Conservation (phyloP, 345 rosid genomes). For the Populus pruinosa region DNA sequence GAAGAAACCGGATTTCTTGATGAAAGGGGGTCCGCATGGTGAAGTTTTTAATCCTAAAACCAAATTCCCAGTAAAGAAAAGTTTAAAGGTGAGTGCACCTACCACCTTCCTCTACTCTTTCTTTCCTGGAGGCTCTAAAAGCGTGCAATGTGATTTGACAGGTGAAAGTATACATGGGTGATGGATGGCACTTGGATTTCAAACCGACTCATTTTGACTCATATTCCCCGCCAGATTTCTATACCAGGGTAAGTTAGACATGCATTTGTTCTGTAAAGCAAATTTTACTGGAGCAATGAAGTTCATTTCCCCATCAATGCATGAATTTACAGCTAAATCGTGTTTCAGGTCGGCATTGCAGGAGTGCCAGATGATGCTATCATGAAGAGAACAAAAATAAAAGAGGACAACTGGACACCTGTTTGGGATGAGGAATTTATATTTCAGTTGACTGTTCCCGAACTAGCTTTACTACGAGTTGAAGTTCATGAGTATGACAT, state of each 20-base stretch:
- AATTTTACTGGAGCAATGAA: neutral
- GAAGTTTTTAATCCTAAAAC: slow-evolving; percentile 23
- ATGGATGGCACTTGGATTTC: slow-evolving; percentile 31
- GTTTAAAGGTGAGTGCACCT: slow-evolving; percentile 16
- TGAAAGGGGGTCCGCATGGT: slow-evolving; percentile 4
- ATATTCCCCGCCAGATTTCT: slow-evolving; percentile 31
- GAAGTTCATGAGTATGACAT: slow-evolving; percentile 28
- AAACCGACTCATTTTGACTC: slow-evolving; percentile 20
- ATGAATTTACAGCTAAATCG: neutral
- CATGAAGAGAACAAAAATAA: slow-evolving; percentile 17
- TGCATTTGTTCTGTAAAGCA: neutral
- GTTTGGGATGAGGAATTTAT: slow-evolving; percentile 26
- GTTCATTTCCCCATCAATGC: neutral
- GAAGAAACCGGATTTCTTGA: slow-evolving; percentile 24
- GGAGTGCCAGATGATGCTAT: slow-evolving; percentile 18
- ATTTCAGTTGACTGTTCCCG: slow-evolving; percentile 28
- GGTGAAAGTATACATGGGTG: slow-evolving; percentile 32
- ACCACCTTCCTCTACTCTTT: neutral
- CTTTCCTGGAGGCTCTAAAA: neutral
- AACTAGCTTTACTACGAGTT: slow-evolving; percentile 25
- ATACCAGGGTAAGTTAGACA: slow-evolving; percentile 19
- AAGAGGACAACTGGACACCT: slow-evolving; percentile 26
- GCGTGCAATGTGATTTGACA: neutral
- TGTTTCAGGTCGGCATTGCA: slow-evolving; percentile 27
- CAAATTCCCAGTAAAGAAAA: slow-evolving; percentile 16